A percentile compares a stretch with the other conserved stretches of the same genome.
These are phyloP conservation scores for Chytriomyces hyalinus DNA, from an alignment of 192 early-diverging fungal genomes.

Conservation along the genomic window DNA sequence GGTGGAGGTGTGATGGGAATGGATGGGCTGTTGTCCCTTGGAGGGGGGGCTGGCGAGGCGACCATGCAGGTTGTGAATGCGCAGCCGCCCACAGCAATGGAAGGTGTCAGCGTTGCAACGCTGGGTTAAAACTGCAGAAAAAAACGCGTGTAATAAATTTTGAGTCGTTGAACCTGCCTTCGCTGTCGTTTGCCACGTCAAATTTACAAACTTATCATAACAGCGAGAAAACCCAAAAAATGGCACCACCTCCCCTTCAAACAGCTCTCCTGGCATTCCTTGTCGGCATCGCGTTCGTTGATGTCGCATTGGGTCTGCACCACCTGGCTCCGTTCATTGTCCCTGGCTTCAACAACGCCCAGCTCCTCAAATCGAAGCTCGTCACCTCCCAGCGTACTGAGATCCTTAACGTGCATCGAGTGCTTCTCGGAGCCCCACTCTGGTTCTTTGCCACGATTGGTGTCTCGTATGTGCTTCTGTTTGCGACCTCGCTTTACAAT, in stretches of 20 bases:
- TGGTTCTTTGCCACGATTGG: slow-evolving; percentile 2
- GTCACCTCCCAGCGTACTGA: slow-evolving; percentile 11
- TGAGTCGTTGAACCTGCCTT: no score
- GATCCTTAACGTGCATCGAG: slow-evolving; percentile 16
- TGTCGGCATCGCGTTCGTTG: slow-evolving; percentile 18
- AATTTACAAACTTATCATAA: neutral
- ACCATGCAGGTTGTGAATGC: no score
- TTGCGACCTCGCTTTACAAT: slow-evolving; percentile 19
- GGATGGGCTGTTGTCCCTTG: neutral
- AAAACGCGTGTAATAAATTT: no score
- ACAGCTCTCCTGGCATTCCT: slow-evolving; percentile 23
- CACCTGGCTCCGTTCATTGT: slow-evolving; percentile 24
- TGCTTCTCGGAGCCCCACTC: slow-evolving; percentile 6
- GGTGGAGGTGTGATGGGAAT: neutral
- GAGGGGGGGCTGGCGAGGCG: neutral
- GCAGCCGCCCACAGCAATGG: no score
- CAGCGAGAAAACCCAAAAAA: slow-evolving; percentile 18
- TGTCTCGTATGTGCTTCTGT: slow-evolving; percentile 17
- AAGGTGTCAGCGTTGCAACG: no score
- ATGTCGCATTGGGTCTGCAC: slow-evolving; percentile 23
- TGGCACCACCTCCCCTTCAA: slow-evolving; percentile 20
- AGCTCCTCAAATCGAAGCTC: slow-evolving; percentile 32
- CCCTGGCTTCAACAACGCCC: slow-evolving; percentile 18
- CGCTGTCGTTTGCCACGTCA: neutral
- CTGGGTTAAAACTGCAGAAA: no score